Percentiles rank a stretch among this genome's conserved stretches.
Evolutionary conservation across 2,329 filamentous ascomycete species (phyloP).

Genomic region (Calonectria honghensis): DNA sequence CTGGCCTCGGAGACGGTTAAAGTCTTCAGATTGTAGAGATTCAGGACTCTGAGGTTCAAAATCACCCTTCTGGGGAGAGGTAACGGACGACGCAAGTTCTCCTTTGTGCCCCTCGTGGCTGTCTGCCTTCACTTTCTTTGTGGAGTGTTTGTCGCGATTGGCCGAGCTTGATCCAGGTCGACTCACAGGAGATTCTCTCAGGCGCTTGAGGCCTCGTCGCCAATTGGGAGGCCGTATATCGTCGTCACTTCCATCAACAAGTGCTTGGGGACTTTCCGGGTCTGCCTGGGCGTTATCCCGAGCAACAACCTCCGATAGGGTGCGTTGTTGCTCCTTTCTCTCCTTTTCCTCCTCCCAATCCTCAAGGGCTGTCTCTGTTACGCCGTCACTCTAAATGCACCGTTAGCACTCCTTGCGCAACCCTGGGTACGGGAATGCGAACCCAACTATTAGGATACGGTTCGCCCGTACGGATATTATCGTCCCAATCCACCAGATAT

Average conservation of each 20-base stretch:
- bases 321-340: conserved; percentile 26
- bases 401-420: conserved; percentile 48
- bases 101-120: conserved; percentile 53
- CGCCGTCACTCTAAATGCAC: conserved; percentile 53
- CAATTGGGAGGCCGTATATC: conserved; percentile 56
- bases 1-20: conserved; percentile 37
- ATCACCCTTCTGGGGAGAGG: conserved; percentile 54
- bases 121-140: conserved; percentile 50
- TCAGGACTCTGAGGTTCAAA: conserved; percentile 46
- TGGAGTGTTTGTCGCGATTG: conserved; percentile 44
- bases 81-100: conserved; percentile 57
- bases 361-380: conserved; percentile 56
- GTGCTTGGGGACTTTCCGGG: conserved; percentile 14
- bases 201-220: conserved; percentile 46
- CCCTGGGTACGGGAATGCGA: conserved; percentile 39
- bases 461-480: conserved; percentile 57
- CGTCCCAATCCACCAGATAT: conserved; percentile 64
- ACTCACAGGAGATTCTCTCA: conserved; percentile 40
- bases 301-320: conserved; percentile 14
- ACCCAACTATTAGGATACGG: conserved; percentile 60
- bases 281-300: conserved; percentile 7
- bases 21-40: conserved; percentile 39
- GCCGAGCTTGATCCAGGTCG: conserved; percentile 41
- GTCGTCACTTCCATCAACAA: conserved; percentile 38
- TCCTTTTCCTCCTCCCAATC: conserved; percentile 59